These are phyloP conservation scores for Ustulina deusta DNA, from an alignment of 2,329 filamentous ascomycete genomes.

Conservation along the genomic window DNA sequence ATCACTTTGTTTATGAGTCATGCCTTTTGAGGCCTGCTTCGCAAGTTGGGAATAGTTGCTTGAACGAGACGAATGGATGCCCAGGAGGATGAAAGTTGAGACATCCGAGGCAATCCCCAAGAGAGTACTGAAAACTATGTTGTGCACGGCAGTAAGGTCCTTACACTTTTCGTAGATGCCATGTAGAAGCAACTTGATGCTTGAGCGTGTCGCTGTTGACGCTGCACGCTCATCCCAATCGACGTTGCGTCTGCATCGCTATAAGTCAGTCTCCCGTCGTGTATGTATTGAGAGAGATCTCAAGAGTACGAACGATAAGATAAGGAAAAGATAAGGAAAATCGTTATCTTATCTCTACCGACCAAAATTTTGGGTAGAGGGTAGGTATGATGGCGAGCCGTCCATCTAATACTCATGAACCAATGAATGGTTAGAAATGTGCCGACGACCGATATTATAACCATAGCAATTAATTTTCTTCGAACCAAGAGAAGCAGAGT, in stretches of 20 bases:
- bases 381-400: too few species aligned
- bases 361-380: constrained; percentile 45
- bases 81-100: neutral
- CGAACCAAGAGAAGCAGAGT: neutral
- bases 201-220: neutral
- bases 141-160: too few species aligned
- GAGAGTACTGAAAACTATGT: too few species aligned
- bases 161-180: neutral
- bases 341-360: constrained; percentile 38
- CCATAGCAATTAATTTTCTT: neutral
- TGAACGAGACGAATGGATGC: neutral
- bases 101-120: neutral
- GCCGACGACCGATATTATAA: neutral
- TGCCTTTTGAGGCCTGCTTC: neutral
- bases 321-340: constrained; percentile 14
- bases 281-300: neutral
- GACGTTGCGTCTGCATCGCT: too few species aligned
- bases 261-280: too few species aligned
- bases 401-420: too few species aligned
- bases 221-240: neutral
- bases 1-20: neutral
- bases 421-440: neutral
- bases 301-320: constrained; percentile 35
- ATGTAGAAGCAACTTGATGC: too few species aligned
- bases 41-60: neutral